These are phyloP conservation scores for Macrocystidia cucumis DNA, from an alignment of 1,284 basidiomycete genomes.

Conservation along the genomic window DNA sequence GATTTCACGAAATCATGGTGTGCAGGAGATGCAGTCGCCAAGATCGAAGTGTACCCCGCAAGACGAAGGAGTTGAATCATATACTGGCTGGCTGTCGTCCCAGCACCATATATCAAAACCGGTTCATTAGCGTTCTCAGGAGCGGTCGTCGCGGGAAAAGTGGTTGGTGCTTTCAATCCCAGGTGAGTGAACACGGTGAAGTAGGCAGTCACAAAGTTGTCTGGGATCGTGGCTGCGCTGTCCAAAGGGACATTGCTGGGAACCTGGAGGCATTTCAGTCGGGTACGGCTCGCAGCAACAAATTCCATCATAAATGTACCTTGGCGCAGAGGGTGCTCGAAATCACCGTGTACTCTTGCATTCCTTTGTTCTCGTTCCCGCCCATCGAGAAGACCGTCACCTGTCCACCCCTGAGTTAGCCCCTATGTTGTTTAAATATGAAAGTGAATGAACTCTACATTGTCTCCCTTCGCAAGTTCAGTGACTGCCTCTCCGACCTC, in stretches of 20 bases:
- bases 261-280: conserved; percentile 21
- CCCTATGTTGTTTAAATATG: too few relatives aligned
- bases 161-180: conserved; percentile 28
- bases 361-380: conserved; percentile 22
- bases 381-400: conserved; percentile 27
- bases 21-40: conserved; percentile 41
- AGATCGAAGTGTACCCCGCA: conserved; percentile 43
- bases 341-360: conserved; percentile 35
- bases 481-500: conserved; percentile 30
- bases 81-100: conserved; percentile 48
- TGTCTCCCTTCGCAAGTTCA: conserved; percentile 34
- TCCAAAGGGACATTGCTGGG: conserved; percentile 28
- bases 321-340: conserved; percentile 29
- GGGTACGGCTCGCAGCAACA: not conserved
- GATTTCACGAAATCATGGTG: conserved; percentile 38
- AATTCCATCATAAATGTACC: conserved; percentile 18
- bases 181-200: conserved; percentile 39
- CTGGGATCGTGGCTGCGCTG: conserved; percentile 39
- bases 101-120: conserved; percentile 49
- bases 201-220: conserved; percentile 43
- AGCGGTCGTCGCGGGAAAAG: conserved; percentile 24
- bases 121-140: conserved; percentile 26
- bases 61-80: conserved; percentile 44
- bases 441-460: conserved; percentile 16
- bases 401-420: conserved; percentile 22